Percentiles rank a stretch among this genome's conserved stretches.
phyloP scores from a whole-genome alignment of 2,329 filamentous ascomycete species.

The Moelleriella libera region DNA sequence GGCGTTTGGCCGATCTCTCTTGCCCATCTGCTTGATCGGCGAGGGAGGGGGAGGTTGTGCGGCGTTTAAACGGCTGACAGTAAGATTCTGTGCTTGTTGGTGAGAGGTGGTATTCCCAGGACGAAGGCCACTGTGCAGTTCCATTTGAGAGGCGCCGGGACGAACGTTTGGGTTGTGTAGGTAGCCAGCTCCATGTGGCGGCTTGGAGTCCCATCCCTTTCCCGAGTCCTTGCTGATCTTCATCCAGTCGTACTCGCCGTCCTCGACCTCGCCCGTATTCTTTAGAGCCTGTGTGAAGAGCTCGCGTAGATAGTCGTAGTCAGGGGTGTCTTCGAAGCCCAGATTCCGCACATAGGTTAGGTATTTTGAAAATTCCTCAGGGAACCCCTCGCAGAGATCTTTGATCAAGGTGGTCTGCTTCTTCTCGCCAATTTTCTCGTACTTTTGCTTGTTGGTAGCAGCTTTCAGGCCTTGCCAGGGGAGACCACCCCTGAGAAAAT shows the following conservation, averaged over 20 bases:
- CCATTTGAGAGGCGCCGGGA: constrained; percentile 72
- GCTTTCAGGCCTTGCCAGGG: constrained; percentile 64
- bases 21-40: constrained; percentile 68
- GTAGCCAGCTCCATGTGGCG: constrained; percentile 48
- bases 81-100: constrained; percentile 50
- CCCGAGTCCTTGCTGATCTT: constrained; percentile 73
- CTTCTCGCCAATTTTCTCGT: constrained; percentile 99
- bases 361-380: constrained; percentile 96
- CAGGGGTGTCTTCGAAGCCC: constrained; percentile 94
- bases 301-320: constrained; percentile 95
- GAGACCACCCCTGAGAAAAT: constrained; percentile 56
- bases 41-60: constrained; percentile 80
- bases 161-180: constrained; percentile 66
- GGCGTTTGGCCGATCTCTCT: constrained; percentile 62
- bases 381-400: constrained; percentile 91
- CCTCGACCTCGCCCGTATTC: constrained; percentile 85
- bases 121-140: constrained; percentile 63
- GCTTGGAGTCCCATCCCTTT: constrained; percentile 71
- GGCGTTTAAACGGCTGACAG: constrained; percentile 84
- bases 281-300: constrained; percentile 93
- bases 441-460: constrained; percentile 85
- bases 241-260: constrained; percentile 99
- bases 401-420: constrained; percentile 97
- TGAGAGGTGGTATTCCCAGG: constrained; percentile 51
- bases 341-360: constrained; percentile 94